Evolutionary conservation across 1,284 basidiomycete genomes (phyloP).

Genomic region (Serendipita sp.): DNA sequence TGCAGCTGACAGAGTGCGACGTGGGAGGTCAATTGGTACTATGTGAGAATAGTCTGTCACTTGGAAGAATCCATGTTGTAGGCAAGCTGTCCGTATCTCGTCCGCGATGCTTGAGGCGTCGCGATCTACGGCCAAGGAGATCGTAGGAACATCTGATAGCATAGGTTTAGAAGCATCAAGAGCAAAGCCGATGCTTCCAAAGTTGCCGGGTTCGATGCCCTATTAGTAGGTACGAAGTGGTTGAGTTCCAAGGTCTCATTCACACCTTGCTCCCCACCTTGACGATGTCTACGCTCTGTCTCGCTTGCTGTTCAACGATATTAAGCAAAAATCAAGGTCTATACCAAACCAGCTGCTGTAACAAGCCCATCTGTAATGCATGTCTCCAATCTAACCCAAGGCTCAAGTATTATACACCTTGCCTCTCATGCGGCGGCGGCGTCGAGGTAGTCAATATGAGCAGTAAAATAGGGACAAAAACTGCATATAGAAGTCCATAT

Average conservation of each 20-base stretch:
- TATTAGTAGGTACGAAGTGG: not conserved
- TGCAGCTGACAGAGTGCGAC: not conserved
- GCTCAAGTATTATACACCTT: conserved; percentile 15
- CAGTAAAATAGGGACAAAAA: conserved; percentile 4
- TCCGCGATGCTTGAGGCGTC: not conserved
- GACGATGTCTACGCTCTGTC: not conserved
- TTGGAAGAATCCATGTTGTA: conserved; percentile 3
- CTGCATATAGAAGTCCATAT: not conserved
- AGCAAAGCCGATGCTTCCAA: not conserved
- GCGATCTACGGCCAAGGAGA: not conserved
- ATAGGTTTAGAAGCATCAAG: not conserved
- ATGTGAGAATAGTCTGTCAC: conserved; percentile 1
- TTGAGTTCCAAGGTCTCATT: not conserved
- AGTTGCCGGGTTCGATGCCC: not conserved
- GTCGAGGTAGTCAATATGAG: conserved; percentile 11
- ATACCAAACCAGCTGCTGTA: conserved; percentile 14
- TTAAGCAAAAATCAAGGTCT: not conserved
- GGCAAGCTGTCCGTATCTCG: not conserved
- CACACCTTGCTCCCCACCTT: not conserved
- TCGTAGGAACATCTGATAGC: not conserved
- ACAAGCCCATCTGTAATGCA: conserved; percentile 13
- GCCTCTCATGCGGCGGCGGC: conserved; percentile 15
- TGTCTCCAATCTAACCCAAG: conserved; percentile 15
- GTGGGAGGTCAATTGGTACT: not conserved
- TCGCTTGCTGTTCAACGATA: conserved; percentile 1